These are phyloP conservation scores for Penicillium corylophilum DNA, from an alignment of 2,329 filamentous ascomycete genomes.

Conservation along the genomic window DNA sequence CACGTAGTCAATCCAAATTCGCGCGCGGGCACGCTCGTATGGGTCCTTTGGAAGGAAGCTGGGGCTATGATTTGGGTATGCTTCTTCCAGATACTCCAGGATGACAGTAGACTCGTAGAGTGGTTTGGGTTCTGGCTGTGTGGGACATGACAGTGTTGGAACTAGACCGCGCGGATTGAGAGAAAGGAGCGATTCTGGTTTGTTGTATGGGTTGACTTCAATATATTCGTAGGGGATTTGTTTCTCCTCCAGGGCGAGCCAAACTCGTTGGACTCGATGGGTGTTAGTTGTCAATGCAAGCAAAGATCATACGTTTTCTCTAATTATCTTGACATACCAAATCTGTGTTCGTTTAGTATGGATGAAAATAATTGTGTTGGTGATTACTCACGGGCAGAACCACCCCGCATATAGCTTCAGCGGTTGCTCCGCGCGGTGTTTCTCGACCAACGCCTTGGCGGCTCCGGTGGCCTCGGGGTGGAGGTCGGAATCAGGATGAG, in stretches of 20 bases:
- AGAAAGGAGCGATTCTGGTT: conserved; percentile 64
- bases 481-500: conserved; percentile 44
- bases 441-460: conserved; percentile 39
- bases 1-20: conserved; percentile 75
- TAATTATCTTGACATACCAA: conserved; percentile 25
- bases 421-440: conserved; percentile 35
- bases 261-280: conserved; percentile 61
- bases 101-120: conserved; percentile 73
- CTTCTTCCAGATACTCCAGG: conserved; percentile 74
- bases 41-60: conserved; percentile 59
- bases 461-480: conserved; percentile 47
- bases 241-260: conserved; percentile 74
- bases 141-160: conserved; percentile 58
- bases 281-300: not conserved
- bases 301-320: no score
- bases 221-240: conserved; percentile 71
- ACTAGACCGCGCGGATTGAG: conserved; percentile 75
- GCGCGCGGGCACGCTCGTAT: conserved; percentile 64
- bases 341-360: conserved; percentile 21
- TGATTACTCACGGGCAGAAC: conserved; percentile 61
- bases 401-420: conserved; percentile 69
- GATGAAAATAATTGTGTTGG: no score
- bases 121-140: conserved; percentile 48
- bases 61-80: conserved; percentile 55
- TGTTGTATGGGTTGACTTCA: conserved; percentile 76